Base-by-base conservation (phyloP, 495 filamentous ascomycete genomes). In the Hypoxylon subgilvum region DNA sequence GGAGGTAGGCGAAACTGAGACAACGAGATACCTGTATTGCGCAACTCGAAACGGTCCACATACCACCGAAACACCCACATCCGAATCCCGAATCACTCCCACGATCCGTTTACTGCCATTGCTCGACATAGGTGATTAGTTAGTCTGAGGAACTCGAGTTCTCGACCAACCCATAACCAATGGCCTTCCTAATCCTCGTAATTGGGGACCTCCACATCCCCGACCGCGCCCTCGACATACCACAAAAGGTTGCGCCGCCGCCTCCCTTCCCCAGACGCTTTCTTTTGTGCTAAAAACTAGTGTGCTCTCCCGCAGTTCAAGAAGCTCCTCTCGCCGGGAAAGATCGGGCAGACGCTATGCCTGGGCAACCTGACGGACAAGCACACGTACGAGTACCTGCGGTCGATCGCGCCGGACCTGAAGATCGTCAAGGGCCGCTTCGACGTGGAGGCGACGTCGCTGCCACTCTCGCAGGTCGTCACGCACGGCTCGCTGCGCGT, bases 191-290 rank as follows among this genome's bases (percentile, higher is more conserved):
- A 40, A 79, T 96, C 68, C 84, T 98, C 70, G 90, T 91, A 65
- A 91, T 97, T 59, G 93, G 93, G 71, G 94, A 98, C 79, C 84
- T 98, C 47, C 96, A 97, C 82, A 97, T 98, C 73, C 93, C 93
- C 61, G 93, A 98, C 77, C 81, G 93, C 74, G 93, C 94, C 12
- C 69, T 82, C 36, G 92, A 96, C 72, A 92, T 96, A 62, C 92
- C 93, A 38, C 80, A 87, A 69, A 96, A 96, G 84, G 92, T n/a
- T 92, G 80, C 66, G 66, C 52, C 19, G 18, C 6, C 21, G 5
- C 7, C 16, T 39, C 27, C 23, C n/a, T 17, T 21, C 17, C 23
- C 17, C 23, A 8, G 14, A 7, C 14, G 39, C 13, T 6, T 23
- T 23, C 13, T 27, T 2, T 31, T 9, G 22, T 38, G 41, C 51